Evolutionary conservation across 257 asterid species (phyloP).

Genomic region (Scutellaria minor): DNA sequence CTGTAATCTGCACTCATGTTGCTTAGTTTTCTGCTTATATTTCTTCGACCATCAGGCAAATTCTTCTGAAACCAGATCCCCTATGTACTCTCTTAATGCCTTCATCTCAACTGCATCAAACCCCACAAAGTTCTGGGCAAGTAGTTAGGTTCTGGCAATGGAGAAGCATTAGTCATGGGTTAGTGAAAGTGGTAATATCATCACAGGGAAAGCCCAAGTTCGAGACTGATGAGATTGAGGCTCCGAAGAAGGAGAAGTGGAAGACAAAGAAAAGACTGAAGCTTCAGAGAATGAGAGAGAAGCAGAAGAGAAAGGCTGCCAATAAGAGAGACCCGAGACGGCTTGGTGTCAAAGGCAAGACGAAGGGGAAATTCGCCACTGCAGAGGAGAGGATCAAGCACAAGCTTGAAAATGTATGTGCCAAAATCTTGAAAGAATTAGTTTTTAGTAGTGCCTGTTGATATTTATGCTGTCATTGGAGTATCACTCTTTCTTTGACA

Average conservation of each 20-base stretch:
- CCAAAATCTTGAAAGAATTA: conserved; percentile 16
- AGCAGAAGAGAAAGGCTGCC: conserved; percentile 73
- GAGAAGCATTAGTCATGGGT: conserved; percentile 65
- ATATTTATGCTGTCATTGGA: not conserved
- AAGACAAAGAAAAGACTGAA: conserved; percentile 76
- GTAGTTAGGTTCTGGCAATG: conserved; percentile 32
- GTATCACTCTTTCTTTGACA: not conserved
- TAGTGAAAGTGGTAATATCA: conserved; percentile 71
- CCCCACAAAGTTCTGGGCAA: conserved; percentile 34
- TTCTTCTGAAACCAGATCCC: conserved; percentile 37
- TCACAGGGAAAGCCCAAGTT: conserved; percentile 75
- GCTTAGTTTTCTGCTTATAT: not conserved
- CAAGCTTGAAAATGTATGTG: conserved; percentile 64
- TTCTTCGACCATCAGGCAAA: conserved; percentile 40
- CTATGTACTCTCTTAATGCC: conserved; percentile 37
- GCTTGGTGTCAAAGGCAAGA: conserved; percentile 68
- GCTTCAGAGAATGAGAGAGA: conserved; percentile 69
- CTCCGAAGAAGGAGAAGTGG: conserved; percentile 92
- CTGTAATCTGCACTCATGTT: not conserved
- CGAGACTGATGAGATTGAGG: conserved; percentile 71
- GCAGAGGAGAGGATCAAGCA: conserved; percentile 86
- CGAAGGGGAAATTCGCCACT: conserved; percentile 64
- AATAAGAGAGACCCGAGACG: conserved; percentile 87
- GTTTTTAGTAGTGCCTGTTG: conserved; percentile 1
- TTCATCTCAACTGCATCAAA: conserved; percentile 28